Evolutionary conservation across 352 stramenopile species (phyloP), one percentile per base, ranked within the genome.

Genomic region (Globisporangium irregulare): DNA sequence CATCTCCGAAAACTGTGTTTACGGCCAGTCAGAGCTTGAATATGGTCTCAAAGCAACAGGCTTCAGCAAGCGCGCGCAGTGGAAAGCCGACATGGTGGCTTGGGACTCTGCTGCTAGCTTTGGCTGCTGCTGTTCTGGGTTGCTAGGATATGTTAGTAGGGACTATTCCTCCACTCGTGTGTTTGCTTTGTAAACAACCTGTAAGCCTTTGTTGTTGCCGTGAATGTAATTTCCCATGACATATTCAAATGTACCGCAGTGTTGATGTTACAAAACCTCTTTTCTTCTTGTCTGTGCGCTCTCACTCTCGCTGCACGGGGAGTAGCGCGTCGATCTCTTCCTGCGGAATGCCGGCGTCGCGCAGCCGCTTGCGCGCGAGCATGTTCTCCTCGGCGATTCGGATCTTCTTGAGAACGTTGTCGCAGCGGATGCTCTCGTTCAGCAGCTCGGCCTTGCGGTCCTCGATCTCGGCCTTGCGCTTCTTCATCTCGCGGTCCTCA

Each of bases 311-410:
- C 10, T 32, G 15, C 24, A 53, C 57, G n/a, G 62, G 62, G 12
- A 86, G 59, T 25, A 75, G 58, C 34, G 62, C 54, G 12, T 73
- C 64, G 50, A 73, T 71, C 34, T 73, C 63, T 14, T 36, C 29
- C 25, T 68, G 56, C 27, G 56, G 38, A 2, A 73, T 41, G 14
- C 64, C 64, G 8, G 77, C 79, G 58, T 87, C 77, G 25, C 76
- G 68, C 66, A 87, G 50, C 41, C 75, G 76, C 64, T 81, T 83
- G 56, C 78, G 72, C 36, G 78, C 76, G 20, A 86, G 62, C 38
- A 76, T 60, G 43, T 67, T 71, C 62, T 73, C 62, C 38, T 70
- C 56, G 3, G 36, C 62, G 54, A 67, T 67, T 5, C 27, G 24
- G n/a, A 68, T 69, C 7, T 56, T 55, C 67, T 66, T 69, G 29